Conservation (phyloP, 2,329 filamentous ascomycete genomes). For the Colletotrichum tabaci region DNA sequence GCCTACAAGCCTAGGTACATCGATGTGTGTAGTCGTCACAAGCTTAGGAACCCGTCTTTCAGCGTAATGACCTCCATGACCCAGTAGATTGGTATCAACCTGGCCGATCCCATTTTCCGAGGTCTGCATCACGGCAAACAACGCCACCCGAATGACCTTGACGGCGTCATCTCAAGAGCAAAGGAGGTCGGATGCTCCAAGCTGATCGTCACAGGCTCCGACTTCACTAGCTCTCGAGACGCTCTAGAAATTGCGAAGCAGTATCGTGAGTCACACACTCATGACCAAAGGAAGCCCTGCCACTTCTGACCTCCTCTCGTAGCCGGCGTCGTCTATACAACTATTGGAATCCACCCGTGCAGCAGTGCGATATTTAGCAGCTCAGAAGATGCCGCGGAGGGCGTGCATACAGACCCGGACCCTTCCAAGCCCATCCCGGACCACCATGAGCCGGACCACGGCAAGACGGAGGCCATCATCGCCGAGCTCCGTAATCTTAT, state of each 20-base stretch:
- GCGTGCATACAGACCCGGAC: conserved; percentile 67
- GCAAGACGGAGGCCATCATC: conserved; percentile 66
- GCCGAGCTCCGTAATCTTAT: conserved; percentile 76
- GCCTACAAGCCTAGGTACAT: conserved; percentile 69
- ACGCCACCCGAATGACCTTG: conserved; percentile 80
- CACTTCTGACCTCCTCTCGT: conserved; percentile 39
- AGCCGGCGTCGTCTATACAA: conserved; percentile 89
- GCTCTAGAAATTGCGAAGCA: conserved; percentile 81
- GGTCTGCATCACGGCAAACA: conserved; percentile 88
- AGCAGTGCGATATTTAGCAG: conserved; percentile 83
- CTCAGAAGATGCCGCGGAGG: conserved; percentile 59
- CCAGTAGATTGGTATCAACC: conserved; percentile 88
- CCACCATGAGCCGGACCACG: conserved; percentile 61
- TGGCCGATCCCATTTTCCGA: conserved; percentile 91
- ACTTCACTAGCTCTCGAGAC: conserved; percentile 82
- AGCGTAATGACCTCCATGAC: conserved; percentile 34
- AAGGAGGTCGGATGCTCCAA: conserved; percentile 85
- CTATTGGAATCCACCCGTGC: conserved; percentile 95
- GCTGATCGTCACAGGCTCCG: conserved; percentile 94
- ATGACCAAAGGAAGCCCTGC: neutral
- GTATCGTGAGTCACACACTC: conserved; percentile 72
- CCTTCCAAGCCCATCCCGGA: conserved; percentile 63
- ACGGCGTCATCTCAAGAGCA: conserved; percentile 84
- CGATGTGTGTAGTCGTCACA: conserved; percentile 64
- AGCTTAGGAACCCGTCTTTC: neutral